Evolutionary conservation across 179 eudicot species (phyloP), one percentile per base, ranked within the genome.

Genomic region (Beta macrorhiza): DNA sequence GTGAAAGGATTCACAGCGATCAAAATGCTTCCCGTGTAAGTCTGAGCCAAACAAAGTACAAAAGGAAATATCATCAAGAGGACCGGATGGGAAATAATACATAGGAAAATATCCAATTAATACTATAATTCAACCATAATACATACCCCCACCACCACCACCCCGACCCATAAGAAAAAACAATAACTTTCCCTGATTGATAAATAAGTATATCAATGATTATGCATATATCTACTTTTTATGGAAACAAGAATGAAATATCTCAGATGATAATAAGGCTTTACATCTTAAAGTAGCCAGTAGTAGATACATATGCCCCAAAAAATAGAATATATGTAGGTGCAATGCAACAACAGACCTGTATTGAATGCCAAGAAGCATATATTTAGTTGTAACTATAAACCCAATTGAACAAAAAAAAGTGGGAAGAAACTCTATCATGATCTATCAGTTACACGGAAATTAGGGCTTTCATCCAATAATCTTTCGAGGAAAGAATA

Each of bases 1-100:
- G 97, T 93, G 88, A 97, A 97, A 53, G 99, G 99, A 83, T 97
- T 97, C 61, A 97, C 99, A 76, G 98, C 99, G 81, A 97, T 97
- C 83, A 97, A 87, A 77, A 97, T 97, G 87, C 99, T 94, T 81
- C 99, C 99, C 42, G 98, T 97, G 87, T 97, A 97, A 76, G 99
- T 97, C 99, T 97, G 86, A 79, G 75, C 81, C 77, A 77, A 72
- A 79, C 74, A 45, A 64, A n/a, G 25, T 29, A 53, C 58, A 15
- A 59, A 19, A 62, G 45, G 29, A 62, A 1, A 17, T 49, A 12
- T 67, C 14, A 11, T 61, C 79, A 76, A 49, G 63, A 37, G 32
- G 45, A 78, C 74, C 11, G 47, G 81, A 49, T 4, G 79, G 67
- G 78, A 56, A 75, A 69, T 63, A 68, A 74, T 14, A 52, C 13